phyloP scores from a whole-genome alignment of 2,329 filamentous ascomycete genomes.

The Pseudogymnoascus sp. region DNA sequence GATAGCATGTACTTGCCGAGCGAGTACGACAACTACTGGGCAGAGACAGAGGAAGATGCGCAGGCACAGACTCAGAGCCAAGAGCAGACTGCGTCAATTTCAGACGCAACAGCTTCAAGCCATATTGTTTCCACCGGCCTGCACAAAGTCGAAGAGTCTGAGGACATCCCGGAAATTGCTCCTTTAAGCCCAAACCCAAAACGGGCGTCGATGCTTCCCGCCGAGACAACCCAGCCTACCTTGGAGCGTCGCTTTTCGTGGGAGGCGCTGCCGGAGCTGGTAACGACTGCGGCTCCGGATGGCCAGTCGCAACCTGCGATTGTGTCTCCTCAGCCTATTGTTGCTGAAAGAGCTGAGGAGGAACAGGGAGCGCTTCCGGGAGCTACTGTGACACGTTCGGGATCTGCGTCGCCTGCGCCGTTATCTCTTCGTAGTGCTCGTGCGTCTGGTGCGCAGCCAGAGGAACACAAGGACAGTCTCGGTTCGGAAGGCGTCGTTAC shows the following conservation, averaged over 20 bases:
- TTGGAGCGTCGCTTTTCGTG: slow-evolving; percentile 35
- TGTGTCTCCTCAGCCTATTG: not conserved
- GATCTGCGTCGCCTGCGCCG: slow-evolving; percentile 1
- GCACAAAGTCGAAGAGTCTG: not conserved
- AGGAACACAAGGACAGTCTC: not conserved
- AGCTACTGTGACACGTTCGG: not conserved
- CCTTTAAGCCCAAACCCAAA: slow-evolving; percentile 18
- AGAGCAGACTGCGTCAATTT: not conserved
- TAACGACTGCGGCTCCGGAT: not conserved
- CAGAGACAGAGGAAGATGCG: slow-evolving; percentile 37
- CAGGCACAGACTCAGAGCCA: slow-evolving; percentile 10
- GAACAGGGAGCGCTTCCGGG: not conserved
- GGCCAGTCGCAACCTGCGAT: not conserved
- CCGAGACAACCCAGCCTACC: slow-evolving; percentile 13
- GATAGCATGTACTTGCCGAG: slow-evolving; percentile 58
- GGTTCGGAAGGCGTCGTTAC: not conserved
- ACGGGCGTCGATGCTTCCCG: not conserved
- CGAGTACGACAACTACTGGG: slow-evolving; percentile 64
- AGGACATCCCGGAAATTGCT: slow-evolving; percentile 13
- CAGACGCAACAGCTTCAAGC: not conserved
- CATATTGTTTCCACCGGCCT: not conserved
- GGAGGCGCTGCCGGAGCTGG: slow-evolving; percentile 30
- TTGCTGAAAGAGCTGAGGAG: not conserved
- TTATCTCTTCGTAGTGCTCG: not conserved
- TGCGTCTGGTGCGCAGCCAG: not conserved